phyloP scores from a whole-genome alignment of 2,329 filamentous ascomycete species.

The Pseudogymnoascus sp. region DNA sequence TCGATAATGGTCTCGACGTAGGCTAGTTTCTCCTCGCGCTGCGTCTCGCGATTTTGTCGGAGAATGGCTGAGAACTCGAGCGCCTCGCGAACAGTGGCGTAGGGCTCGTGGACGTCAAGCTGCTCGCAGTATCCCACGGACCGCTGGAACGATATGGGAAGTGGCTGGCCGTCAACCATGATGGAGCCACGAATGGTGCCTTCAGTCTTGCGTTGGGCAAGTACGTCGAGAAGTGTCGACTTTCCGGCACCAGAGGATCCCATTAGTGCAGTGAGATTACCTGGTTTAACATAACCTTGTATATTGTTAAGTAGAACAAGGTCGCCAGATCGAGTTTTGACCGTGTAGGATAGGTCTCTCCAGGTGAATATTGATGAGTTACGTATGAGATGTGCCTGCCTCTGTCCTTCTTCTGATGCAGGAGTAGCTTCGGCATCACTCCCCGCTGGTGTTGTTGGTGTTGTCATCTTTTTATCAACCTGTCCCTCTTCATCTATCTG shows the following conservation, averaged over 20 bases:
- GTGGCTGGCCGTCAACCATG: constrained; percentile 54
- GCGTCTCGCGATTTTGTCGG: constrained; percentile 66
- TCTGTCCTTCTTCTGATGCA: constrained; percentile 22
- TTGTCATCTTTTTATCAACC: constrained; percentile 13
- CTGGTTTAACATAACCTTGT: constrained; percentile 70
- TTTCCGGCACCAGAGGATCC: constrained; percentile 66
- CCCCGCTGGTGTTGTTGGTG: constrained; percentile 12
- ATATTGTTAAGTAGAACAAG: constrained; percentile 68
- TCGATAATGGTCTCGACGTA: constrained; percentile 72
- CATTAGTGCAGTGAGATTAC: constrained; percentile 61
- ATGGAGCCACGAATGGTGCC: constrained; percentile 83
- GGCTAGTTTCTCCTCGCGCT: constrained; percentile 69
- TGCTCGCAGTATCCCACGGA: constrained; percentile 73
- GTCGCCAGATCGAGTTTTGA: constrained; percentile 52
- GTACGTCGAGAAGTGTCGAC: constrained; percentile 75
- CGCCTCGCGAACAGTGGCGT: constrained; percentile 79
- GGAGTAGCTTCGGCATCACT: constrained; percentile 15
- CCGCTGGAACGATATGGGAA: constrained; percentile 77
- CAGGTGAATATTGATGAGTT: constrained; percentile 67
- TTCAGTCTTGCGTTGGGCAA: constrained; percentile 80
- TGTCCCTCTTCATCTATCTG: constrained; percentile 12
- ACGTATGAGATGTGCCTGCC: constrained; percentile 38
- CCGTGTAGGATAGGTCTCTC: constrained; percentile 61
- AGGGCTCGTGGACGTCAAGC: constrained; percentile 79
- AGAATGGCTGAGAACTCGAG: constrained; percentile 82